phyloP scores from a whole-genome alignment of 164 flowering plant genomes.

The Euptelea pleiosperma region DNA sequence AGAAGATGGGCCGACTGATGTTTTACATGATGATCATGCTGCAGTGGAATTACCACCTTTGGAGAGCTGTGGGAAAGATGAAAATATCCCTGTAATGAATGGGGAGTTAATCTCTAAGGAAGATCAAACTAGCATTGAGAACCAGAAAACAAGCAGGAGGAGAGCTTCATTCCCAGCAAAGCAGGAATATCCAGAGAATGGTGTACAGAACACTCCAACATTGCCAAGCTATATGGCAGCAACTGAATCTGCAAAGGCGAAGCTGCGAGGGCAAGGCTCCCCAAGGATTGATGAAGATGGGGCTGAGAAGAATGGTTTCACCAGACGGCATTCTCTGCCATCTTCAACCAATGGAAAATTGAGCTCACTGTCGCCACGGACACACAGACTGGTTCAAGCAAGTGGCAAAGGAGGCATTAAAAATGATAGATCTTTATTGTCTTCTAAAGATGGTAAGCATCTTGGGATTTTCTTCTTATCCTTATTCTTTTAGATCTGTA shows the following conservation, averaged over 20 bases:
- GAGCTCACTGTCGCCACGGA: slow-evolving; percentile 50
- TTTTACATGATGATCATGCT: slow-evolving; percentile 20
- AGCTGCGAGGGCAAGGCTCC: slow-evolving; percentile 60
- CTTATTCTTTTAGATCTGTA: no score
- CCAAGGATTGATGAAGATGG: slow-evolving; percentile 43
- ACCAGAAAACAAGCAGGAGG: slow-evolving; percentile 42
- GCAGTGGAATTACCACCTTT: slow-evolving; percentile 28
- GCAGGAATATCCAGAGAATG: slow-evolving; percentile 65
- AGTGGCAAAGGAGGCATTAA: slow-evolving; percentile 40
- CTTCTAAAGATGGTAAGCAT: no score
- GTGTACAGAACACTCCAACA: slow-evolving; percentile 49
- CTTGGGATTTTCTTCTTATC: no score
- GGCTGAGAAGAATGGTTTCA: slow-evolving; percentile 41
- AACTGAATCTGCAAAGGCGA: slow-evolving; percentile 83
- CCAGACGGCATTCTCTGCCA: slow-evolving; percentile 71
- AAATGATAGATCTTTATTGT: slow-evolving; percentile 39
- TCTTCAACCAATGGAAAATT: slow-evolving; percentile 48
- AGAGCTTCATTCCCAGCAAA: slow-evolving; percentile 57
- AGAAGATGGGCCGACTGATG: slow-evolving; percentile 15
- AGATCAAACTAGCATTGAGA: slow-evolving; percentile 38
- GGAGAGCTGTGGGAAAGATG: slow-evolving; percentile 42
- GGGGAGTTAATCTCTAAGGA: slow-evolving; percentile 43
- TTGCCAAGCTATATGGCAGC: slow-evolving; percentile 93
- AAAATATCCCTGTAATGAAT: slow-evolving; percentile 26
- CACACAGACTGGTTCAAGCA: slow-evolving; percentile 37